These are phyloP conservation scores for Tylopilus vinaceipallidus DNA, from an alignment of 768 basidiomycete genomes.

Conservation along the genomic window DNA sequence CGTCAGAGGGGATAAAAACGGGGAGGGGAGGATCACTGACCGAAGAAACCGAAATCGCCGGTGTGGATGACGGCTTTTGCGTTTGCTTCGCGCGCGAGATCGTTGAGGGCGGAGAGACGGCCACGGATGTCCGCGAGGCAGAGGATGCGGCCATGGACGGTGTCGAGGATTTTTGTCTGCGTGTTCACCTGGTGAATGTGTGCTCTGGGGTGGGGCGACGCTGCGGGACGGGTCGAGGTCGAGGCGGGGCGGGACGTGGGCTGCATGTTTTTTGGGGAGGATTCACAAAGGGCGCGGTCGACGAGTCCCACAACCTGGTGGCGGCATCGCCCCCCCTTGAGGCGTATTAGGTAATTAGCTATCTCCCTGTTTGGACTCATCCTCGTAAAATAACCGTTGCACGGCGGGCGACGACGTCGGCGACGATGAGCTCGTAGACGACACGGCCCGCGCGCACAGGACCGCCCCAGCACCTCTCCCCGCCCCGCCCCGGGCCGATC, in stretches of 20 bases:
- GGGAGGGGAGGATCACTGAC: constrained; percentile 38
- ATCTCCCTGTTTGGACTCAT: constrained; percentile 15
- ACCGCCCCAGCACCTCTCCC: background rate
- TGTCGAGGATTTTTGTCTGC: constrained; percentile 77
- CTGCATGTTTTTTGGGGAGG: constrained; percentile 44
- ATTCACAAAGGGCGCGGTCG: constrained; percentile 17
- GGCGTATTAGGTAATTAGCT: constrained; percentile 31
- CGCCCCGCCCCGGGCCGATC: background rate
- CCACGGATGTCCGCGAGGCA: constrained; percentile 95
- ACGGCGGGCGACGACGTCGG: constrained; percentile 17
- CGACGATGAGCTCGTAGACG: constrained; percentile 28
- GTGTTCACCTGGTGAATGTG: constrained; percentile 58
- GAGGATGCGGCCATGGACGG: constrained; percentile 80
- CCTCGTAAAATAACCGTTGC: constrained; percentile 13
- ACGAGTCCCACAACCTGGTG: too few species aligned
- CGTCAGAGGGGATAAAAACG: constrained; percentile 14
- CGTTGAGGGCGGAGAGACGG: constrained; percentile 82
- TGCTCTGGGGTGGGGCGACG: constrained; percentile 52
- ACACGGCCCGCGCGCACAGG: constrained; percentile 14
- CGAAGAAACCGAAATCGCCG: constrained; percentile 99
- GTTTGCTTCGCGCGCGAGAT: constrained; percentile 83
- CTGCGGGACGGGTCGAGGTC: constrained; percentile 55
- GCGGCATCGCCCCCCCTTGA: background rate
- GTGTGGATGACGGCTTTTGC: constrained; percentile 95
- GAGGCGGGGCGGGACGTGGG: constrained; percentile 56